Evolutionary conservation across 2,329 filamentous ascomycete species (phyloP).

Genomic region (Hirsutella minnesotensis): DNA sequence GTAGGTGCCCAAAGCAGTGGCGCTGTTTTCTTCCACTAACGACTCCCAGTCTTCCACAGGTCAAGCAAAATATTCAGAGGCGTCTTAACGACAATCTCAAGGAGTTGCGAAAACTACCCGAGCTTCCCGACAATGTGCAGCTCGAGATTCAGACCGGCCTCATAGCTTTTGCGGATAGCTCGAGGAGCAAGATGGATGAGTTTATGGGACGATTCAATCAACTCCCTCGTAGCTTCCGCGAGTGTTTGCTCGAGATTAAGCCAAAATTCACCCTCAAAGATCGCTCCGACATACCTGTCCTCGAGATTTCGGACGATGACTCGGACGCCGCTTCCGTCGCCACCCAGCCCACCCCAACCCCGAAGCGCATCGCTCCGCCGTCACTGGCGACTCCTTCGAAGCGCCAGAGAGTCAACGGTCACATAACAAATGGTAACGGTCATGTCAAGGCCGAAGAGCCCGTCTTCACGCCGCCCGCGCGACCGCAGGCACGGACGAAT

Average conservation of each 20-base stretch:
- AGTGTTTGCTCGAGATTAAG: constrained; percentile 32
- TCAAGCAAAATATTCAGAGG: constrained; percentile 38
- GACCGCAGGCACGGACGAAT: constrained; percentile 1
- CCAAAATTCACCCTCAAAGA: constrained; percentile 32
- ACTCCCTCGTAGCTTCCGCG: constrained; percentile 39
- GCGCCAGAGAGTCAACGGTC: constrained; percentile 13
- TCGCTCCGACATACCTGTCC: constrained; percentile 18
- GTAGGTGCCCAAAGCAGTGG: constrained; percentile 16
- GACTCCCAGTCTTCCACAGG: constrained; percentile 32
- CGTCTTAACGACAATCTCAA: constrained; percentile 39
- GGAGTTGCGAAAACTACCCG: constrained; percentile 48
- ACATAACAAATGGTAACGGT: constrained; percentile 5
- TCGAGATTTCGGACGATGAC: constrained; percentile 28
- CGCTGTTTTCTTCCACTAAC: constrained; percentile 6
- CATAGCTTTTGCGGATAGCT: constrained; percentile 39
- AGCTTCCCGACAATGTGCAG: constrained; percentile 57
- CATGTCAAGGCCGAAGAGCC: constrained; percentile 28
- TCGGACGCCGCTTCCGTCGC: constrained; percentile 17
- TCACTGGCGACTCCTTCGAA: constrained; percentile 22
- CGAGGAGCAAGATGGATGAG: constrained; percentile 37
- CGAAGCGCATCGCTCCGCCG: constrained; percentile 17
- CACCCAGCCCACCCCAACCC: constrained; percentile 12
- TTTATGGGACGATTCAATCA: constrained; percentile 33
- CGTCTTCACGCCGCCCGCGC: constrained; percentile 7
- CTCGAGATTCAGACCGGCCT: constrained; percentile 51